A percentile compares a stretch with the other conserved stretches of the same genome.
Evolutionary conservation across 75 land plant genomes (phyloP).

Genomic region (Larix kaempferi): DNA sequence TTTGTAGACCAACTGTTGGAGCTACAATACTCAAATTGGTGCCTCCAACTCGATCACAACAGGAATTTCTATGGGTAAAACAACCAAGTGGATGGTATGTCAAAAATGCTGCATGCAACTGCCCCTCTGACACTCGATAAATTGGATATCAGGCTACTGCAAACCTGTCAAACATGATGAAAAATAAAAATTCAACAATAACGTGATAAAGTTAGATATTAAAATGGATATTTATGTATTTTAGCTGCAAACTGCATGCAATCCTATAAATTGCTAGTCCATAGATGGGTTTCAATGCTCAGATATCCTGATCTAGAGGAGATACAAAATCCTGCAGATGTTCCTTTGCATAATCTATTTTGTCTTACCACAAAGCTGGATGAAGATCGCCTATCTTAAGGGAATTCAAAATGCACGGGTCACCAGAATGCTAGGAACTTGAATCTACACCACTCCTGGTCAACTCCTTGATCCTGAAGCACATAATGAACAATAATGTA

Average conservation of each 20-base stretch:
- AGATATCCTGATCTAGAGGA: too few relatives aligned
- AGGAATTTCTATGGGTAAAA: conserved; percentile 20
- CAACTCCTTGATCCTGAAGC: too few relatives aligned
- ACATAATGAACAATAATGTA: too few relatives aligned
- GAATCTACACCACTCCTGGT: too few relatives aligned
- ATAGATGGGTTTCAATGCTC: too few relatives aligned
- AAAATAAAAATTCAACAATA: not conserved
- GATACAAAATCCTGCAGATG: too few relatives aligned
- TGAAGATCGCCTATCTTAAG: too few relatives aligned
- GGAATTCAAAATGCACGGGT: too few relatives aligned
- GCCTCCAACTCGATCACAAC: not conserved
- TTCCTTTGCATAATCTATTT: too few relatives aligned
- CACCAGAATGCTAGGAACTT: too few relatives aligned
- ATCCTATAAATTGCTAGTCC: not conserved
- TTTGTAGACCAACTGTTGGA: conserved; percentile 67
- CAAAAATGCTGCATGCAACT: conserved; percentile 67
- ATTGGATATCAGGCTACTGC: conserved; percentile 92
- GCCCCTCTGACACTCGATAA: conserved; percentile 69
- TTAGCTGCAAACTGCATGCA: not conserved
- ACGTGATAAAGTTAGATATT: not conserved
- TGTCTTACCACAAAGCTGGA: too few relatives aligned
- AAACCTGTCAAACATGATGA: conserved; percentile 41
- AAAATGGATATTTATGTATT: not conserved
- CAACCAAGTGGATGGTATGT: conserved; percentile 77
- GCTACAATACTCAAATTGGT: conserved; percentile 11